phyloP scores from a whole-genome alignment of 2,329 filamentous ascomycete species.

The Penicillium occitanis region DNA sequence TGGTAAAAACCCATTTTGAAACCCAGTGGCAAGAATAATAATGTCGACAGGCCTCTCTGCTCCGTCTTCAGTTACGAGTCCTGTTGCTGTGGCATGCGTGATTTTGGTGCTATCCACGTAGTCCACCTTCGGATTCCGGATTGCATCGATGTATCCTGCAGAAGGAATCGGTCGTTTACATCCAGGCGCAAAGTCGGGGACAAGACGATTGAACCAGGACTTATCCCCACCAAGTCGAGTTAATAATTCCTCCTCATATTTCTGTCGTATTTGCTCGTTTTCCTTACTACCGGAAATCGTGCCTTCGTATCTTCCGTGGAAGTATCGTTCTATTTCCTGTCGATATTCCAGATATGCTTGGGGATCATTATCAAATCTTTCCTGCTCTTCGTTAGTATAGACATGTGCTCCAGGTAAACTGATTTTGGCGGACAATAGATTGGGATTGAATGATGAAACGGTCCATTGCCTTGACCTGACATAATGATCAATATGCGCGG shows the following conservation, averaged over 20 bases:
- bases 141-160: conserved; percentile 14
- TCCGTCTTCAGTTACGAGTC: conserved; percentile 11
- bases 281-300: conserved; percentile 4
- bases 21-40: conserved; percentile 11
- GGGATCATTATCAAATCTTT: conserved; percentile 2
- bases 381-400: conserved; percentile 19
- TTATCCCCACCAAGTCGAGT: conserved; percentile 1
- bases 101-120: conserved; percentile 12
- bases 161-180: conserved; percentile 17
- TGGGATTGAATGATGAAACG: conserved; percentile 11
- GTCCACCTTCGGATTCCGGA: conserved; percentile 10
- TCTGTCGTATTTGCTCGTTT: conserved; percentile 2
- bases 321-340: conserved; percentile 13
- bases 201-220: conserved; percentile 1
- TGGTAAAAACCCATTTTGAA: conserved; percentile 3
- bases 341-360: conserved; percentile 20
- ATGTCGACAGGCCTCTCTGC: conserved; percentile 11
- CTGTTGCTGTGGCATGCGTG: conserved; percentile 15
- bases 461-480: conserved; percentile 14
- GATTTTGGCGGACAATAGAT: conserved; percentile 3
- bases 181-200: conserved; percentile 13
- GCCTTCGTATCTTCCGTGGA: conserved; percentile 18
- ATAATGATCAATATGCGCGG: conserved; percentile 16
- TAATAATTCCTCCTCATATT: conserved; percentile 7
- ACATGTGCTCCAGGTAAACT: conserved; percentile 17